These are phyloP conservation scores for Lichtheimia ramosa DNA, from an alignment of 371 early-diverging fungal genomes.

Conservation along the genomic window DNA sequence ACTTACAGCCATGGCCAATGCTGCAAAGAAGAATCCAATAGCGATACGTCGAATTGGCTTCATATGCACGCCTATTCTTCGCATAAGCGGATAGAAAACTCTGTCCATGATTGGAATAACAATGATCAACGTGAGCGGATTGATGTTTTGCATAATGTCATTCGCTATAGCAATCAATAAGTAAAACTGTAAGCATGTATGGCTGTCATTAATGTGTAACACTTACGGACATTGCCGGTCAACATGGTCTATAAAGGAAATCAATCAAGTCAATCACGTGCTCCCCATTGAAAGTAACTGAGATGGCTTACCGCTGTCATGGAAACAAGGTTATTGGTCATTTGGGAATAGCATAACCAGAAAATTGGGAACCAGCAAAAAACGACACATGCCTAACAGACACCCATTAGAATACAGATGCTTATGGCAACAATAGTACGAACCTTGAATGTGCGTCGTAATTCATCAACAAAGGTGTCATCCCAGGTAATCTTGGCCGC, in stretches of 20 bases:
- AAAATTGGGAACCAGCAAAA: constrained; percentile 71
- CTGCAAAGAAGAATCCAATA: constrained; percentile 67
- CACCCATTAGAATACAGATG: too few relatives aligned
- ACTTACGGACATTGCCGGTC: constrained; percentile 50
- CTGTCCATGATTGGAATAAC: constrained; percentile 66
- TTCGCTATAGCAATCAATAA: constrained; percentile 10
- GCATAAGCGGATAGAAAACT: constrained; percentile 68
- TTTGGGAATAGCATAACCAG: constrained; percentile 75
- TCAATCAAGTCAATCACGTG: background rate
- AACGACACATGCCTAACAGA: constrained; percentile 55
- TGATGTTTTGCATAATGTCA: constrained; percentile 66
- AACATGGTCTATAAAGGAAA: constrained; percentile 48
- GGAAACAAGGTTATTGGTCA: constrained; percentile 71
- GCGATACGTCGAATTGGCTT: constrained; percentile 72
- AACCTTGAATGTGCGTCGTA: constrained; percentile 51
- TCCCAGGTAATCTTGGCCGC: constrained; percentile 52
- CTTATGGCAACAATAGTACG: too few relatives aligned
- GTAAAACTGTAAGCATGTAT: background rate
- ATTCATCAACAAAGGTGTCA: constrained; percentile 67
- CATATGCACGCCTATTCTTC: constrained; percentile 60
- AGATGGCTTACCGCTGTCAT: constrained; percentile 45
- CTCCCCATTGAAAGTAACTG: background rate
- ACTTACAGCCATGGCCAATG: constrained; percentile 56
- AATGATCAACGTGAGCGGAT: constrained; percentile 70
- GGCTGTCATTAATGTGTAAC: background rate